These are phyloP conservation scores for Panaeolus papilionaceus DNA, from an alignment of 768 basidiomycete genomes.

Conservation along the genomic window DNA sequence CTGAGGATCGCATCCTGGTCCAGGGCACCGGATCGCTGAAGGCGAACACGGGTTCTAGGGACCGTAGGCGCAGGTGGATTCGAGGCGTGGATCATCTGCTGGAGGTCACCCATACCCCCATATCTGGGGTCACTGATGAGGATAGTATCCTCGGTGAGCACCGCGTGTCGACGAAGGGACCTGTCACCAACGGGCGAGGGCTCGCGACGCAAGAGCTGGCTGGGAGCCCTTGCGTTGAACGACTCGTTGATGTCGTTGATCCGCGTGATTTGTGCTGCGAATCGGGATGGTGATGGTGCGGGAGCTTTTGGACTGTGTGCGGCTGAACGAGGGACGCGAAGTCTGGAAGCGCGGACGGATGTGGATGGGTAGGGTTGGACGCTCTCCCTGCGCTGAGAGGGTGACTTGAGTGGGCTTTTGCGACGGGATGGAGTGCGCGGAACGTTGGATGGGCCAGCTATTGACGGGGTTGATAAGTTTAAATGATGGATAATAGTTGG, in stretches of 20 bases:
- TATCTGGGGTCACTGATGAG: slow-evolving; percentile 1
- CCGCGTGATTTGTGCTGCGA: background rate
- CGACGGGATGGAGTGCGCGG: background rate
- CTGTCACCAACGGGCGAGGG: background rate
- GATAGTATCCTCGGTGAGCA: background rate
- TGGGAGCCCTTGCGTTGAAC: background rate
- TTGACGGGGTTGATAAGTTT: background rate
- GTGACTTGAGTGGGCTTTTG: background rate
- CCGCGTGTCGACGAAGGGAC: background rate
- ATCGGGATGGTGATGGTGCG: background rate
- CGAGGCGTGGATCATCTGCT: background rate
- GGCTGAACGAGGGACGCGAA: background rate
- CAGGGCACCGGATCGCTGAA: background rate
- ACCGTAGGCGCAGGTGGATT: background rate
- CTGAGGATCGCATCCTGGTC: background rate
- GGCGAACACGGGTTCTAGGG: background rate
- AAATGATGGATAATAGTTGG: background rate
- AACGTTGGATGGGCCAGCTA: slow-evolving; percentile 1
- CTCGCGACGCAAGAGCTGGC: background rate
- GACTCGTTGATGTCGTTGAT: background rate
- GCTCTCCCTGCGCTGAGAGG: background rate
- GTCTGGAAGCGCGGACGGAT: background rate
- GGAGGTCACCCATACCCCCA: background rate
- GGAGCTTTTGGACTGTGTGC: background rate
- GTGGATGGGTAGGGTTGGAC: background rate